Conservation (phyloP, 306 rosid species). For the Datisca glomerata region DNA sequence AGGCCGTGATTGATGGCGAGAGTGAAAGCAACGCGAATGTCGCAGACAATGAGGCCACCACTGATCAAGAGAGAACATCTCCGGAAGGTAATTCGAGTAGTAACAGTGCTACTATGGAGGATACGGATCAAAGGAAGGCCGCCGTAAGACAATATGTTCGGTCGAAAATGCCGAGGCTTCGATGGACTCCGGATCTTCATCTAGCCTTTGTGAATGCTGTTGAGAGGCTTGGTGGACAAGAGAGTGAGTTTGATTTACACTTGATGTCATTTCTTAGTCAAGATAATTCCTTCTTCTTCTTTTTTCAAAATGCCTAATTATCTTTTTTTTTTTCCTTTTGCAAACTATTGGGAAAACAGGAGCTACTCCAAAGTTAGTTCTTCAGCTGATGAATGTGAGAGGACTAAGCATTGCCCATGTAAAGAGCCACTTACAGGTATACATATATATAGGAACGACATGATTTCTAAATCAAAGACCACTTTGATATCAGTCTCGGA, state of each 20-base stretch:
- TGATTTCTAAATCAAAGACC: too few species aligned
- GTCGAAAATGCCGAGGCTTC: constrained; percentile 77
- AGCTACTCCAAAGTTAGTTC: constrained; percentile 85
- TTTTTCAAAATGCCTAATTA: background rate
- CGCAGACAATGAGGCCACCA: background rate
- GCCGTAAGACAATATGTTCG: constrained; percentile 58
- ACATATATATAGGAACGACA: background rate
- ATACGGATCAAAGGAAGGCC: constrained; percentile 18
- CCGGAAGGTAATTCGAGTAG: constrained; percentile 4
- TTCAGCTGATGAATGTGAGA: constrained; percentile 83
- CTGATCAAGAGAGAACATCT: background rate
- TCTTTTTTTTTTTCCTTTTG: background rate
- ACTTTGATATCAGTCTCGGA: too few species aligned
- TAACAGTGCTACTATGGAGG: constrained; percentile 13
- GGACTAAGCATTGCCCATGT: constrained; percentile 90
- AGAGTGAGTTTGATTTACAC: constrained; percentile 35
- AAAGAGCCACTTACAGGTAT: constrained; percentile 93
- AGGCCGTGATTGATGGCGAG: constrained; percentile 5
- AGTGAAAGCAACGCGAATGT: background rate
- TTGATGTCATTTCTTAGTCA: background rate
- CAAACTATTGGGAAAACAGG: constrained; percentile 24
- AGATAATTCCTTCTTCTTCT: too few species aligned
- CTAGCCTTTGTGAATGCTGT: constrained; percentile 64
- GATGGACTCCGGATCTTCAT: constrained; percentile 91
- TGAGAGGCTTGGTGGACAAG: constrained; percentile 78